phyloP scores from a whole-genome alignment of 805 yeast genomes.

The Teunomyces cretensis region DNA sequence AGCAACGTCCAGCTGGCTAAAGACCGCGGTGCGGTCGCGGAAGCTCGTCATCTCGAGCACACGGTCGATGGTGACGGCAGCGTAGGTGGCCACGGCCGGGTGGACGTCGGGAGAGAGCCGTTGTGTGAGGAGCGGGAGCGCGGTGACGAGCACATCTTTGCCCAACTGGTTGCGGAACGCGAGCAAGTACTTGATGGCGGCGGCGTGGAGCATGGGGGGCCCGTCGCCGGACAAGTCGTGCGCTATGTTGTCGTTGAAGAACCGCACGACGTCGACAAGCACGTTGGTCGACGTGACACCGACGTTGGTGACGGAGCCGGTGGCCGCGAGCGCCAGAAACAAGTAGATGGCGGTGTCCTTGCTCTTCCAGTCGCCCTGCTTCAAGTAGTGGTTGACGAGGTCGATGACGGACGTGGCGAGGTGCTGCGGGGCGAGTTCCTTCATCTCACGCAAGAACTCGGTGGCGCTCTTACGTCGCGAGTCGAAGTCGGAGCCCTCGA shows the following conservation, averaged over 20 bases:
- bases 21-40: conserved; percentile 53
- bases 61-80: conserved; percentile 90
- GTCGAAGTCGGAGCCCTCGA: conserved; percentile 93
- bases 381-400: conserved; percentile 68
- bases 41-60: conserved; percentile 73
- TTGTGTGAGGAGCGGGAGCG: conserved; percentile 73
- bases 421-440: conserved; percentile 69
- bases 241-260: conserved; percentile 79
- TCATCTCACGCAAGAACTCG: conserved; percentile 83
- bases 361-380: conserved; percentile 59
- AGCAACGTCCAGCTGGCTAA: conserved; percentile 70
- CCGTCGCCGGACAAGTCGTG: conserved; percentile 66
- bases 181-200: conserved; percentile 88
- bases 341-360: conserved; percentile 86
- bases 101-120: conserved; percentile 57
- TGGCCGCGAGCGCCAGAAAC: conserved; percentile 87
- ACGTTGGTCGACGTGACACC: conserved; percentile 88
- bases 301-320: conserved; percentile 79
- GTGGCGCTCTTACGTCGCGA: conserved; percentile 92
- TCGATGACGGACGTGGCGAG: conserved; percentile 74
- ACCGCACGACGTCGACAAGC: conserved; percentile 80
- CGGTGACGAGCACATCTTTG: conserved; percentile 74
- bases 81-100: conserved; percentile 87
- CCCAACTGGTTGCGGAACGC: conserved; percentile 91
- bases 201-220: conserved; percentile 82